phyloP scores from a whole-genome alignment of 108 stramenopile genomes.

The Nitzschia sp. region DNA sequence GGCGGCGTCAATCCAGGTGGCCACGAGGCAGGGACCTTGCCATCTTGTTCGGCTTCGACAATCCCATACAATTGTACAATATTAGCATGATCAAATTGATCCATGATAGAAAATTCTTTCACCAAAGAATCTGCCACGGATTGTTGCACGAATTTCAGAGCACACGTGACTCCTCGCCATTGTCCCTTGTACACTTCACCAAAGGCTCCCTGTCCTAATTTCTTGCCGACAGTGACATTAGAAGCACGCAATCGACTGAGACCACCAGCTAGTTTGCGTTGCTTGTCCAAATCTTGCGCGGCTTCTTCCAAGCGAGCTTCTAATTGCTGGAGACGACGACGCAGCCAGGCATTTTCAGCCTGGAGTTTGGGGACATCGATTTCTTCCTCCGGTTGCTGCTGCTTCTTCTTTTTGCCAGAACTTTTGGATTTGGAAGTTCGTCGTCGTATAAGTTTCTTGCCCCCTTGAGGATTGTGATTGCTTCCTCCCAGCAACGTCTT shows the following conservation, averaged over 20 bases:
- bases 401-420: background rate
- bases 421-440: background rate
- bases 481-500: background rate
- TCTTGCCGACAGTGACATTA: constrained; percentile 17
- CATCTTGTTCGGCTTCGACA: background rate
- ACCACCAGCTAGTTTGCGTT: constrained; percentile 4
- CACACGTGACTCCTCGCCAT: constrained; percentile 23
- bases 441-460: background rate
- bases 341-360: constrained; percentile 10
- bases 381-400: background rate
- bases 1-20: constrained; percentile 5
- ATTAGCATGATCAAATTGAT: constrained; percentile 26
- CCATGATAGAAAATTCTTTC: constrained; percentile 18
- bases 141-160: constrained; percentile 19
- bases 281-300: constrained; percentile 1
- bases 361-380: background rate
- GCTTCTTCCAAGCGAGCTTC: background rate
- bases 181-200: constrained; percentile 16
- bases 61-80: constrained; percentile 23
- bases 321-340: background rate
- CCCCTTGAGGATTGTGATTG: background rate
- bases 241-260: constrained; percentile 8
- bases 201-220: constrained; percentile 20
- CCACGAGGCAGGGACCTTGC: constrained; percentile 5
- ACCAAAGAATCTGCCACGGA: constrained; percentile 2